Evolutionary conservation across 768 basidiomycete genomes (phyloP).

Genomic region (Phylloporus arenicola): DNA sequence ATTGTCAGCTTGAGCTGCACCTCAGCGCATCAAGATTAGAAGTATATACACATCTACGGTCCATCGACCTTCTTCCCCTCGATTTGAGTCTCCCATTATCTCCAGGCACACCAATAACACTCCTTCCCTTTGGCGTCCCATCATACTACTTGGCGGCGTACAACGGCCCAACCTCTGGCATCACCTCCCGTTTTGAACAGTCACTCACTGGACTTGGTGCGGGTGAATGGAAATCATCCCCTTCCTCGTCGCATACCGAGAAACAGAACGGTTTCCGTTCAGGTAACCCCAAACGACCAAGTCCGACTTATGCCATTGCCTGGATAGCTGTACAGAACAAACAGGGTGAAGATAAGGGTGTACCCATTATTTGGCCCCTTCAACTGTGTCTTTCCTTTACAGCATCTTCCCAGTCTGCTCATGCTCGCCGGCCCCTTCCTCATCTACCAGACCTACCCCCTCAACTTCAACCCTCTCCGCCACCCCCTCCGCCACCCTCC

Average conservation of each 20-base stretch:
- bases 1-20: constrained; percentile 55
- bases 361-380: constrained; percentile 68
- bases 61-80: constrained; percentile 57
- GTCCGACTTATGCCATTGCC: constrained; percentile 51
- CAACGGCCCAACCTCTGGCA: constrained; percentile 56
- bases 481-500: constrained; percentile 36
- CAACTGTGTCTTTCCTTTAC: constrained; percentile 49
- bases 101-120: constrained; percentile 60
- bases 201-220: constrained; percentile 61
- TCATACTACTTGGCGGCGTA: constrained; percentile 73
- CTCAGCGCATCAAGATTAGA: constrained; percentile 45
- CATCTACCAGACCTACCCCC: constrained; percentile 61
- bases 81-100: constrained; percentile 36
- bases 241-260: constrained; percentile 10
- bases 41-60: constrained; percentile 56
- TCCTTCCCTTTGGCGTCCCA: constrained; percentile 67
- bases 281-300: constrained; percentile 13
- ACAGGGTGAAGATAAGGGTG: constrained; percentile 76
- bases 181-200: constrained; percentile 58
- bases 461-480: constrained; percentile 53
- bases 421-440: constrained; percentile 40
- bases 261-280: constrained; percentile 18
- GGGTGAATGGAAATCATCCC: constrained; percentile 40
- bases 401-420: constrained; percentile 31
- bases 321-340: constrained; percentile 74